Evolutionary conservation across 164 flowering plant species (phyloP).

Genomic region (Protea cynaroides): DNA sequence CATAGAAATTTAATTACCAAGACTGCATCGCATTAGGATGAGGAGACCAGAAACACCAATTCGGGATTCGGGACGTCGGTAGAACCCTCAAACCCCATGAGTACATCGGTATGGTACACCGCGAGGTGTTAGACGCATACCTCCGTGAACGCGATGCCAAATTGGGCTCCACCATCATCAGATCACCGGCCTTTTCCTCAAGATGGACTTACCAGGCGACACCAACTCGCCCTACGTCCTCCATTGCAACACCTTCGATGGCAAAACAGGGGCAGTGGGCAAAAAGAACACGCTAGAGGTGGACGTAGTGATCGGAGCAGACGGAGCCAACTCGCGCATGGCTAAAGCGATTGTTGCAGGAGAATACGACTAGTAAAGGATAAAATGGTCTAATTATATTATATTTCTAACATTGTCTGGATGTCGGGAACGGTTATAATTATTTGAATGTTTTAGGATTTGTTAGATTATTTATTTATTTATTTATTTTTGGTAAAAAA

Average conservation of each 20-base stretch:
- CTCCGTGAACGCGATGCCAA: conserved; percentile 62
- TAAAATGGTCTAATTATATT: too few species aligned
- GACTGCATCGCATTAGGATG: too few species aligned
- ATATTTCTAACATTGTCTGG: too few species aligned
- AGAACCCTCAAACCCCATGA: conserved; percentile 81
- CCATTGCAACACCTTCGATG: conserved; percentile 53
- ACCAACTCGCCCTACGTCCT: conserved; percentile 46
- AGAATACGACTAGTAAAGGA: conserved; percentile 83
- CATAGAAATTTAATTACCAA: too few species aligned
- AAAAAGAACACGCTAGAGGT: conserved; percentile 57
- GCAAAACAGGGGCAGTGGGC: conserved; percentile 47
- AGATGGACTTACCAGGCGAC: conserved; percentile 60
- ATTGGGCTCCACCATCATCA: conserved; percentile 61
- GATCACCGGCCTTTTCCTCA: conserved; percentile 71
- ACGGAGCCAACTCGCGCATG: conserved; percentile 88
- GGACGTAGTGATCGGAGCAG: conserved; percentile 90
- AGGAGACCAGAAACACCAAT: too few species aligned
- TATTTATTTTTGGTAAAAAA: too few species aligned
- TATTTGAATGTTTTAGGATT: too few species aligned
- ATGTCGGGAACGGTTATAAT: too few species aligned
- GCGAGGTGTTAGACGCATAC: conserved; percentile 79
- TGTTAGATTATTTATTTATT: too few species aligned
- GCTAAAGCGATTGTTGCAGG: conserved; percentile 83
- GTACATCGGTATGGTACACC: conserved; percentile 94
- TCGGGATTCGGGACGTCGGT: too few species aligned